Base-by-base conservation (phyloP, 2,329 filamentous ascomycete species). In the Trichoderma simmonsii region DNA sequence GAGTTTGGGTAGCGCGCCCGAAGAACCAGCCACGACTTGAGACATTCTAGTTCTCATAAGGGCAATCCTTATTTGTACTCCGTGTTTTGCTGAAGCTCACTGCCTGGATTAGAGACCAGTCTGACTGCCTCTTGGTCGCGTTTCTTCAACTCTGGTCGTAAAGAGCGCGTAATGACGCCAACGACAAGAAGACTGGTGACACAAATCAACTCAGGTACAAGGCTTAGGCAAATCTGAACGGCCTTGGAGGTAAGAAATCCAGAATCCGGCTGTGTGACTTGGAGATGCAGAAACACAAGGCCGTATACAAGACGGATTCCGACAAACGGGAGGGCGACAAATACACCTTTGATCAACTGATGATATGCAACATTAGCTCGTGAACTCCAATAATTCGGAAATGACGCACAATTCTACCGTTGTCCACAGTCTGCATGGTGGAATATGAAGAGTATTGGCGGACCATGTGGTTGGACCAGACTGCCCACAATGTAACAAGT, bases 281-380 rank as follows among this genome's bases (percentile, higher is more conserved):
- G 56, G 1, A 68, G 12, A 2, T 68, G 56, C 4, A 68, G 36
- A 26, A 59, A 68, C 2, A 39, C 65, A 48, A 68, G 14, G 6
- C 65, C 56, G 9, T 68, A 68, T 24, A 30, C 15, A 24, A 68
- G 54, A 12, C 65, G 65, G 14, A 68, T 57, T 2, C 24, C 65
- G 18, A 60, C 54, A 68, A 68, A 68, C 4, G 34, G 26, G 7
- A 68, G 18, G 3, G 54, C 65, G 24, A 68, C 36, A 21, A 60
- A 60, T 12, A 60, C 18, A 5, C 65, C 65, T 18, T 60, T 60
- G 12, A 68, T 36, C 18, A 68, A 21, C 65, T 68, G 18, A 24
- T 6, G 15, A 18, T 12, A 15, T 15, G 18, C 4, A 12, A 0
- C 1, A 18, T 68, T 36, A 68, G 65, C 11, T 24, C 43, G 4